Base-by-base conservation (phyloP, 2,329 filamentous ascomycete genomes). In the Plenodomus biglobosus region DNA sequence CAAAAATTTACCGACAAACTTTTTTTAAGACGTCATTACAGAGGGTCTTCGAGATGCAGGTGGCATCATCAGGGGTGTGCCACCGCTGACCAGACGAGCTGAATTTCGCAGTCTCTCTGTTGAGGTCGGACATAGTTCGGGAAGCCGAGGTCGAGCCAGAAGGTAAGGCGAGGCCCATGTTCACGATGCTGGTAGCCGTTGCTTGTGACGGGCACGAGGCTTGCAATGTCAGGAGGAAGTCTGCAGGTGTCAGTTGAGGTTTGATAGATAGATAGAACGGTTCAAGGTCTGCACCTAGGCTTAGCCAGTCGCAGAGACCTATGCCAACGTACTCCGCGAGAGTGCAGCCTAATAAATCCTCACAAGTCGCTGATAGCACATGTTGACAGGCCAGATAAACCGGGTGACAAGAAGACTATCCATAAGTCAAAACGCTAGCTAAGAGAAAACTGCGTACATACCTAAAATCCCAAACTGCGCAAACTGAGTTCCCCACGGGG, bases 21-120 rank as follows among this genome's bases (percentile, higher is more conserved):
- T 42, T 52, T 50, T 42, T 53, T 50, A 50, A 55, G 48, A 52
- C 51, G 48, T 48, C 46, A 50, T 53, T 61, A 61, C 59, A 57
- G 53, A 53, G 61, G 59, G 52, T 44, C 59, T 10, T 30, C 34
- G 59, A 58, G 59, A 59, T 54, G 44, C 44, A 32, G n/a, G 39
- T 43, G 44, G 46, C 40, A 46, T 19, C 37, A 48, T 47, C 40
- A 36, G 24, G 42, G 21, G 17, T 30, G 35, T 49, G 49, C 46
- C 46, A 44, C 46, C 42, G 32, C 27, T 37, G 35, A 21, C 32
- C 42, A 35, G 8, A 34, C n/a, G 22, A 16, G 42, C 41, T 44
- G 48, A 45, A 42, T 50, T 46, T 43, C 13, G 19, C 3, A 19
- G 42, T 45, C 54, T 46, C 53, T 40, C 53, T 40, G 53, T 35